Evolutionary conservation across 805 yeast genomes (phyloP).

Genomic region (Yamadazyma olivae): DNA sequence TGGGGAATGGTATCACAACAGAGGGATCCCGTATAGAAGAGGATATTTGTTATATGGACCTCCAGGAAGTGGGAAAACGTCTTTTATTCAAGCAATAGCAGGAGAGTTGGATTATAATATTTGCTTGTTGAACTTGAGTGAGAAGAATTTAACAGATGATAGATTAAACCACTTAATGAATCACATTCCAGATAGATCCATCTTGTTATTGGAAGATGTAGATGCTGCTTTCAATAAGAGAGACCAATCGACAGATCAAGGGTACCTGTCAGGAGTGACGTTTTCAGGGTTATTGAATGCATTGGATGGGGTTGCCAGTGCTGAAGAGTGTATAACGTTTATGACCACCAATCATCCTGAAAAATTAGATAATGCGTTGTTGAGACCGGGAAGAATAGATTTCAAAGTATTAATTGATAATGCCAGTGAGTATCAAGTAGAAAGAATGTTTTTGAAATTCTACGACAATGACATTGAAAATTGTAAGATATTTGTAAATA

Average conservation of each 20-base stretch:
- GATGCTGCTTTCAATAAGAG: slow-evolving; percentile 94
- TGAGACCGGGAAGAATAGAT: slow-evolving; percentile 95
- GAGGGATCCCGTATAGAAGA: slow-evolving; percentile 97
- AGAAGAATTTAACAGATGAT: slow-evolving; percentile 90
- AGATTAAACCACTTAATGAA: slow-evolving; percentile 93
- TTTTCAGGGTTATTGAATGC: slow-evolving; percentile 94
- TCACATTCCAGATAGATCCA: slow-evolving; percentile 87
- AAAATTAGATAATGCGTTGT: slow-evolving; percentile 83
- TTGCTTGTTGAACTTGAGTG: slow-evolving; percentile 87
- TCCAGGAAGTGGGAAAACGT: slow-evolving; percentile 96
- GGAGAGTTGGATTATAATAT: slow-evolving; percentile 95
- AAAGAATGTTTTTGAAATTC: slow-evolving; percentile 82
- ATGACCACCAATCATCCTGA: slow-evolving; percentile 99
- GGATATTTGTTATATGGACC: slow-evolving; percentile 95
- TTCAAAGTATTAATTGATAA: slow-evolving; percentile 77
- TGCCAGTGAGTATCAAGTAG: slow-evolving; percentile 80
- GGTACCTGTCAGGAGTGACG: slow-evolving; percentile 85
- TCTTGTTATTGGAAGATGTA: slow-evolving; percentile 83
- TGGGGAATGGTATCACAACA: slow-evolving; percentile 88
- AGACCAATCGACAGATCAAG: slow-evolving; percentile 70
- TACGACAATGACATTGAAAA: slow-evolving; percentile 60
- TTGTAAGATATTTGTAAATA: slow-evolving; percentile 50
- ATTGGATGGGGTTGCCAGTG: slow-evolving; percentile 94
- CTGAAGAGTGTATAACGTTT: slow-evolving; percentile 93
- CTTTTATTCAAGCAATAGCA: slow-evolving; percentile 93